Base-by-base conservation (phyloP, 345 rosid species). In the Acer negundo region DNA sequence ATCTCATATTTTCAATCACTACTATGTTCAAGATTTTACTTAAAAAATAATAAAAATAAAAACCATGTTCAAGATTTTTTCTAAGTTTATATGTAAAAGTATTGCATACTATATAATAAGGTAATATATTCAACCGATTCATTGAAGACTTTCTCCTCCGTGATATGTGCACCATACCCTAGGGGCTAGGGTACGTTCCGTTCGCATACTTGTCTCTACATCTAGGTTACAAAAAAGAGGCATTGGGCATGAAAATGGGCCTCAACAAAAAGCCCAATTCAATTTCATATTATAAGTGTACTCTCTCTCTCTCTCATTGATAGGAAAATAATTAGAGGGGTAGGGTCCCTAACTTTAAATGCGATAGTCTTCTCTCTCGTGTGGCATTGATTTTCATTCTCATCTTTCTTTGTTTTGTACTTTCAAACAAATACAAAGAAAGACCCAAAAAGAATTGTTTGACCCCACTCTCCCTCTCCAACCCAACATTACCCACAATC, bases 371-470 rank as follows among this genome's bases (percentile, higher is more conserved):
- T 62, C 75, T 80, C 72, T 35, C 38, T 13, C 67, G 80, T 80
- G 84, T 76, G 85, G 79, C 75, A 76, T 78, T 81, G 72, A 76
- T 76, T 84, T 78, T 78, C 82, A 58, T 77, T 81, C 77, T 63
- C 78, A 67, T 78, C 47, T 77, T 31, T 80, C 72, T 64, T 23
- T 80, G 58, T 70, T 69, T 46, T 10, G 67, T 63, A 64, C 83
- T 74, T 68, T 55, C 68, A 20, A 31, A 53, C n/a, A 67, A 26
- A 78, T 59, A 31, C 70, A 67, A 28, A 38, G 13, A 55, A 67
- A 79, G 75, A 82, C 80, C 82, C 82, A 74, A 80, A 80, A 73
- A 75, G 77, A 75, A 69, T 1, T 1, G 74, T 15, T 61, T 15
- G 79, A 6, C 81, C 83, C 83, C 83, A 73, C 83, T 6, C 24